Evolutionary conservation across 495 filamentous ascomycete genomes (phyloP), one percentile per base, ranked within the genome.

Genomic region (Hyaloscypha hepaticicola): DNA sequence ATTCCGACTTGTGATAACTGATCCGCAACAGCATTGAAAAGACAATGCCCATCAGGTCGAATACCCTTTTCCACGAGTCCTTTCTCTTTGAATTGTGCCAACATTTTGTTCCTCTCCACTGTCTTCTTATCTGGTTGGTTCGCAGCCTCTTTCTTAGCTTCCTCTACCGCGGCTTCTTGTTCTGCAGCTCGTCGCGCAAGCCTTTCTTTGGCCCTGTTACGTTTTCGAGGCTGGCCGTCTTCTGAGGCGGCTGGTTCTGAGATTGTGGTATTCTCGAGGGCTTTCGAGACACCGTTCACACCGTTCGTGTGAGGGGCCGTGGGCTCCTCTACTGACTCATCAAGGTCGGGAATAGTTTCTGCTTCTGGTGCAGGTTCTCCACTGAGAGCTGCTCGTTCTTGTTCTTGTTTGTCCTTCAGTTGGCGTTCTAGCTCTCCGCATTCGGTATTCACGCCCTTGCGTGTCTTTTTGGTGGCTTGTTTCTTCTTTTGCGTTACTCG

Each of bases 401-500:
- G 74, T 29, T 81, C 80, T 2, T 96, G 93, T 53, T 76, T 77
- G 61, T 89, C 86, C 55, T 82, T 83, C n/a, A 93, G 74, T 33
- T 89, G 80, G 22, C 78, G 74, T 75, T 94, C 90, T 61, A 94
- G 81, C 61, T 82, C 78, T 29, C 87, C 88, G 74, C 92, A 95
- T 77, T 96, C 90, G 66, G 92, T 87, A 70, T 90, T 93, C 68
- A 98, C 82, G 48, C 88, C 88, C 76, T 92, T 96, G 31, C 95
- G 86, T 19, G 92, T 97, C 83, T 97, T 98, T 78, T 97, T 99
- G 41, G 89, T 95, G 27, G 95, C 93, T 60, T 87, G 84, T 78
- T 96, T 97, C 80, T 96, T 97, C 79, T 96, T 97, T 78, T 91
- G 92, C 7, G 91, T 97, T 66, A 95, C 88, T 26, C 87, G 85